Evolutionary conservation across 2,329 filamentous ascomycete genomes (phyloP).

Genomic region (Xylaria multiplex): DNA sequence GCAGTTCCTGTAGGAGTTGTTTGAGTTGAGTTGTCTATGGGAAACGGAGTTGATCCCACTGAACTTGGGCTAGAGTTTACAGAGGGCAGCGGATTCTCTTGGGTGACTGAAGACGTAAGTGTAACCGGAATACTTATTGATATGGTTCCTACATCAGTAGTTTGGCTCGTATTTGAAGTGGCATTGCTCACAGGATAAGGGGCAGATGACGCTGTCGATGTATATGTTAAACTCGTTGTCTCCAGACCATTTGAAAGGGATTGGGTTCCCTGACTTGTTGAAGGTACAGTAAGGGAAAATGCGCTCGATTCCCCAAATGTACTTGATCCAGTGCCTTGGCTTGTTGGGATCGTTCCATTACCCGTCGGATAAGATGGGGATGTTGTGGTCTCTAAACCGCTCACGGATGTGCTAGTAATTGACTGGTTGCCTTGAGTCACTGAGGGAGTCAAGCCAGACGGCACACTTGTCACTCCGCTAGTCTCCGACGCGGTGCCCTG

Average conservation of each 20-base stretch:
- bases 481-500: slow-evolving; percentile 13
- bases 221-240: not conserved
- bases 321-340: not conserved
- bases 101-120: slow-evolving; percentile 2
- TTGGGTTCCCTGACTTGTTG: slow-evolving; percentile 7
- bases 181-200: slow-evolving; percentile 25
- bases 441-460: slow-evolving; percentile 7
- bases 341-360: slow-evolving; percentile 12
- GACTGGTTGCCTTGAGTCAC: slow-evolving; percentile 25
- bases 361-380: slow-evolving; percentile 11
- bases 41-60: not conserved
- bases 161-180: slow-evolving; percentile 20
- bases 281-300: not conserved
- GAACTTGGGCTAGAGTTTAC: not conserved
- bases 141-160: slow-evolving; percentile 11
- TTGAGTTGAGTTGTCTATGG: slow-evolving; percentile 21
- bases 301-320: not conserved
- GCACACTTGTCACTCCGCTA: slow-evolving; percentile 2
- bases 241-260: slow-evolving; percentile 9
- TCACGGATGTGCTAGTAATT: slow-evolving; percentile 10
- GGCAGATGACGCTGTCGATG: slow-evolving; percentile 5
- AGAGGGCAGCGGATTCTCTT: slow-evolving; percentile 2
- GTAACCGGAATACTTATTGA: slow-evolving; percentile 12
- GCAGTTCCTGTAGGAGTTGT: slow-evolving; percentile 12
- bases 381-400: slow-evolving; percentile 5